Evolutionary conservation across 257 asterid genomes (phyloP), one percentile per base, ranked within the genome.

Genomic region (Solanum neorickii): DNA sequence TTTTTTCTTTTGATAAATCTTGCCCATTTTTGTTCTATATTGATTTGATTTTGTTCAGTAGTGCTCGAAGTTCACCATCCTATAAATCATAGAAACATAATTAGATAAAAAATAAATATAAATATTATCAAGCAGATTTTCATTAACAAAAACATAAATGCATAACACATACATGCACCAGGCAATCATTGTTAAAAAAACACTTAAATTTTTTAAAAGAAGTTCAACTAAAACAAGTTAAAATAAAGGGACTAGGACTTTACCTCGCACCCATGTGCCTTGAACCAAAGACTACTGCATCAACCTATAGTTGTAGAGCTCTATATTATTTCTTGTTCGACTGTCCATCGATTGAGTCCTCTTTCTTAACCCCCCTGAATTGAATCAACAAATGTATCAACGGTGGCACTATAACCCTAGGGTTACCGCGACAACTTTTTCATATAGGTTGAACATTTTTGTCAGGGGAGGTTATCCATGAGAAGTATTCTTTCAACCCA

Each of bases 121-220:
- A 59, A 59, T 59, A 59, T 59, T 5, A 59, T 59, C 66, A 59
- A 59, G 0, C 2, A 59, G 0, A 20, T 56, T 56, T 56, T 56
- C 25, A 56, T 20, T 56, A 8, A 8, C 66, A 59, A 59, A 59
- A 59, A 20, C 66, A 59, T 59, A 59, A 20, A 59, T 59, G 21
- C 25, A 59, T 59, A 59, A 59, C 66, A 59, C 66, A 59, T 18
- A 8, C 66, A 20, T 20, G 66, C 66, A 20, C 25, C 66, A 59
- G 27, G 66, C 66, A 59, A 59, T 59, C 9, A 20, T 20, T 59
- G 66, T 59, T 59, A 59, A 20, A 59, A 59, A 3, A 59, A 59
- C 2, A 59, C 66, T 59, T 59, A 49, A 42, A 42, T 0, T 0
- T 49, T 49, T 0, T 2, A 0, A 15, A 18, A 56, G 1, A 59